A percentile compares a stretch with the other conserved stretches of the same genome.
These are phyloP conservation scores for Didymella pomorum DNA, from an alignment of 2,329 filamentous ascomycete genomes.

Conservation along the genomic window DNA sequence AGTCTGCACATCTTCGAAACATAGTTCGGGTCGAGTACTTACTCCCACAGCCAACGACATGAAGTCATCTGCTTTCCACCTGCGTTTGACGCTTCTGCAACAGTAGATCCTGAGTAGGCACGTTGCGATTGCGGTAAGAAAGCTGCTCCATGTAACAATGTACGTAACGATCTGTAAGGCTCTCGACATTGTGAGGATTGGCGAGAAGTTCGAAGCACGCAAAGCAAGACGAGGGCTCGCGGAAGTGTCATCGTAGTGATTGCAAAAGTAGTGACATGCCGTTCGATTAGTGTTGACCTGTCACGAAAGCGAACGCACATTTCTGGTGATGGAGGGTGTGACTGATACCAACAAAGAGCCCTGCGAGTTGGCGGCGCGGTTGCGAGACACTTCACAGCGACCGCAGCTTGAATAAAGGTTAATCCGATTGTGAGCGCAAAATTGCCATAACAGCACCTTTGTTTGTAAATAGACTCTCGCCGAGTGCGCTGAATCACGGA, in stretches of 20 bases:
- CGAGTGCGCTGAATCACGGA: background rate
- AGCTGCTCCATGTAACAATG: conserved; percentile 11
- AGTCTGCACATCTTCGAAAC: background rate
- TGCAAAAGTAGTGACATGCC: no score
- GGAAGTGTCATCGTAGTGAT: background rate
- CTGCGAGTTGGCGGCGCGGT: background rate
- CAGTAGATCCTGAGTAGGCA: conserved; percentile 12
- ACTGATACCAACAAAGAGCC: conserved; percentile 4
- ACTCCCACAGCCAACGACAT: conserved; percentile 15
- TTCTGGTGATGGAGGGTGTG: background rate
- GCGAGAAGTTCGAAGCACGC: background rate
- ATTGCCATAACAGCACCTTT: background rate
- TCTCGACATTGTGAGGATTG: conserved; percentile 2
- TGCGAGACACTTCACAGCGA: background rate
- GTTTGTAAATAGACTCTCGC: background rate
- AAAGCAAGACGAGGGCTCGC: background rate
- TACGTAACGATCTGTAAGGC: conserved; percentile 10
- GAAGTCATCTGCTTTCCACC: conserved; percentile 16
- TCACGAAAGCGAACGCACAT: conserved; percentile 2
- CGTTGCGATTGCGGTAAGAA: conserved; percentile 5
- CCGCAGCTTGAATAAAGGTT: background rate
- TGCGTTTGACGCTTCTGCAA: conserved; percentile 6
- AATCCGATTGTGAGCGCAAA: background rate
- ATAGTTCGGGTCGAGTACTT: background rate
- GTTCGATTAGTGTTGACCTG: no score